Evolutionary conservation across 2,329 filamentous ascomycete species (phyloP).

Genomic region (Aspergillus chevalieri): DNA sequence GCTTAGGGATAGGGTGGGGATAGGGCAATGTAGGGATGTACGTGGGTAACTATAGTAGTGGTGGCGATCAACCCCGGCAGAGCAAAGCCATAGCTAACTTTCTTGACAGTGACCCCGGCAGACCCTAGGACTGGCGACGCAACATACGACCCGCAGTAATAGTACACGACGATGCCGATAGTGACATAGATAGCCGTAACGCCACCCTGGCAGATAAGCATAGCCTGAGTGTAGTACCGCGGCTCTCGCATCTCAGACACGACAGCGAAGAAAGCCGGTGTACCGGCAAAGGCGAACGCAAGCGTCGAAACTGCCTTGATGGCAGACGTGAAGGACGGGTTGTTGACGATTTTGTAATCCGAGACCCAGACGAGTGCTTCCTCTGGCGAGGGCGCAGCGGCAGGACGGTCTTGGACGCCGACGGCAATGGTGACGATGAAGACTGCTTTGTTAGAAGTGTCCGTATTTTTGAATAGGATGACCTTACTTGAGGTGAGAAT

Average conservation of each 20-base stretch:
- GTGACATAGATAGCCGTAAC: constrained; percentile 30
- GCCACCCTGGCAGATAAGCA: constrained; percentile 26
- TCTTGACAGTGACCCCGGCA: constrained; percentile 37
- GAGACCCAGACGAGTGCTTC: constrained; percentile 18
- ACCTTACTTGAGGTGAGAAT: constrained; percentile 10
- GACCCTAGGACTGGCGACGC: constrained; percentile 42
- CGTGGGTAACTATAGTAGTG: constrained; percentile 12
- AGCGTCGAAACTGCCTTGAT: constrained; percentile 16
- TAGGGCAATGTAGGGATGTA: constrained; percentile 1
- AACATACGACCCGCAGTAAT: constrained; percentile 40
- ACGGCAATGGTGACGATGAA: constrained; percentile 22
- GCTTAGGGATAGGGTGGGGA: neutral
- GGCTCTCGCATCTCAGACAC: constrained; percentile 35
- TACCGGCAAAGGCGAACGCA: constrained; percentile 15
- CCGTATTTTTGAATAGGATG: constrained; percentile 12
- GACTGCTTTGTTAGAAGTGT: constrained; percentile 15
- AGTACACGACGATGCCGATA: constrained; percentile 39
- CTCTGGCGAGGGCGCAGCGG: constrained; percentile 17
- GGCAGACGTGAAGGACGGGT: constrained; percentile 14
- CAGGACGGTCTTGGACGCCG: constrained; percentile 28
- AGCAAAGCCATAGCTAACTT: constrained; percentile 35
- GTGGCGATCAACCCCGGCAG: constrained; percentile 21
- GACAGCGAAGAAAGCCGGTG: constrained; percentile 29
- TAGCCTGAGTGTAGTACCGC: constrained; percentile 23
- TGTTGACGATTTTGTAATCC: constrained; percentile 18